Percentiles rank a stretch among this genome's conserved stretches.
phyloP scores from a whole-genome alignment of 2,329 filamentous ascomycete species.

The Phialophora verrucosa region DNA sequence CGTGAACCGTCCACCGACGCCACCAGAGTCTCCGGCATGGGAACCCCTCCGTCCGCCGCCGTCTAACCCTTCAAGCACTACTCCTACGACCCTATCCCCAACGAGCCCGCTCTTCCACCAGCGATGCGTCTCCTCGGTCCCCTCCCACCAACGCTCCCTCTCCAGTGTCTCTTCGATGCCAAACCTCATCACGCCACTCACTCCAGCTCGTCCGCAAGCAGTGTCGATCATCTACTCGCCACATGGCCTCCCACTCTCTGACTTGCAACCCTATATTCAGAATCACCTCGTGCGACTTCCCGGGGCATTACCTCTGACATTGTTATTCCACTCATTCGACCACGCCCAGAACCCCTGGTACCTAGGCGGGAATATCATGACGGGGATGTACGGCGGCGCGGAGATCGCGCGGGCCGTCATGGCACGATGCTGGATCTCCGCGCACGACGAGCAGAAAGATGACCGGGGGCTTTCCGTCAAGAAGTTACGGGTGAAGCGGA shows the following conservation, averaged over 20 bases:
- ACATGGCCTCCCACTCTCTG: slow-evolving; percentile 55
- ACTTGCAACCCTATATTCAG: slow-evolving; percentile 56
- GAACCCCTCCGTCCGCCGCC: background rate
- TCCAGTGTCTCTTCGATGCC: slow-evolving; percentile 36
- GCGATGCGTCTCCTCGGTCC: slow-evolving; percentile 13
- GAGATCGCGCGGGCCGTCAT: slow-evolving; percentile 56
- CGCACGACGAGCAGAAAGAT: slow-evolving; percentile 61
- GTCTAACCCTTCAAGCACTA: slow-evolving; percentile 1
- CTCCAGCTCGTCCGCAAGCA: slow-evolving; percentile 41
- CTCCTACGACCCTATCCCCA: slow-evolving; percentile 26
- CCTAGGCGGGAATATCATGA: slow-evolving; percentile 58
- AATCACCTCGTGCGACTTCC: slow-evolving; percentile 51
- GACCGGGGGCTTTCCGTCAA: slow-evolving; percentile 54
- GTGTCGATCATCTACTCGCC: slow-evolving; percentile 61
- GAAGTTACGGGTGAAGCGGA: slow-evolving; percentile 49
- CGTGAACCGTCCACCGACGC: slow-evolving; percentile 30
- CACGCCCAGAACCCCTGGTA: slow-evolving; percentile 60
- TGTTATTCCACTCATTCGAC: slow-evolving; percentile 60
- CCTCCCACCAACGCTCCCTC: slow-evolving; percentile 28
- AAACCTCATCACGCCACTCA: slow-evolving; percentile 23
- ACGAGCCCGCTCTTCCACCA: slow-evolving; percentile 32
- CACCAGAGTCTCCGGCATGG: slow-evolving; percentile 31
- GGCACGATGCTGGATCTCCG: slow-evolving; percentile 60
- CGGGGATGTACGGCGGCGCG: slow-evolving; percentile 56
- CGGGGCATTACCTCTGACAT: slow-evolving; percentile 56